Percentiles rank a stretch among this genome's conserved stretches.
phyloP scores from a whole-genome alignment of 441 rosid species.

The Euphorbia corollata region DNA sequence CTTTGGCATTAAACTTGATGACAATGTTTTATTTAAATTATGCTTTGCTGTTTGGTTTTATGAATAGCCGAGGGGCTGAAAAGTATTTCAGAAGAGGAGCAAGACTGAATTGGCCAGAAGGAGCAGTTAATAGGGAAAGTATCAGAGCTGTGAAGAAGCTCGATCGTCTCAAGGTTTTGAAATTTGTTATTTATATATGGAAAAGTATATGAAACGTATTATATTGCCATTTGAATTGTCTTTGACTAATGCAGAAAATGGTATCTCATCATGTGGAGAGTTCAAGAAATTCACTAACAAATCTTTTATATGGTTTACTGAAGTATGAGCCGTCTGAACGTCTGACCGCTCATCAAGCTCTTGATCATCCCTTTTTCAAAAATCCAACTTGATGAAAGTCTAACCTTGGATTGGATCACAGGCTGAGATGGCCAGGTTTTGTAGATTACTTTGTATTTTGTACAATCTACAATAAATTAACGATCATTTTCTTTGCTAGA shows the following conservation, averaged over 20 bases:
- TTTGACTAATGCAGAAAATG: constrained; percentile 53
- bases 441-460: constrained; percentile 11
- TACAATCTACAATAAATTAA: too few relatives aligned
- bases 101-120: constrained; percentile 77
- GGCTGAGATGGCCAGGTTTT: constrained; percentile 5
- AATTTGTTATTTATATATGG: neutral
- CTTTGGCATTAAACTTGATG: neutral
- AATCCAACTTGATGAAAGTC: constrained; percentile 21
- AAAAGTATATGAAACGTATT: too few relatives aligned
- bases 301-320: constrained; percentile 51
- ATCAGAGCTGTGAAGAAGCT: constrained; percentile 77
- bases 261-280: constrained; percentile 38
- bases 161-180: constrained; percentile 49
- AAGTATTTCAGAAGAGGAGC: constrained; percentile 59
- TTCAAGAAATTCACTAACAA: constrained; percentile 36
- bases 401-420: neutral
- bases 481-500: too few relatives aligned
- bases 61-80: constrained; percentile 53
- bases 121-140: constrained; percentile 71
- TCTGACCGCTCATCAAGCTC: constrained; percentile 57
- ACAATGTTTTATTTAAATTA: neutral
- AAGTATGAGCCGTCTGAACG: constrained; percentile 64
- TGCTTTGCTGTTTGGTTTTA: constrained; percentile 1
- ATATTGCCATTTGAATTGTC: neutral
- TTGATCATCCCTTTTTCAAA: constrained; percentile 57